A percentile compares a stretch with the other conserved stretches of the same genome.
Conservation (phyloP, 495 filamentous ascomycete species). For the Stereocaulon alpinum region DNA sequence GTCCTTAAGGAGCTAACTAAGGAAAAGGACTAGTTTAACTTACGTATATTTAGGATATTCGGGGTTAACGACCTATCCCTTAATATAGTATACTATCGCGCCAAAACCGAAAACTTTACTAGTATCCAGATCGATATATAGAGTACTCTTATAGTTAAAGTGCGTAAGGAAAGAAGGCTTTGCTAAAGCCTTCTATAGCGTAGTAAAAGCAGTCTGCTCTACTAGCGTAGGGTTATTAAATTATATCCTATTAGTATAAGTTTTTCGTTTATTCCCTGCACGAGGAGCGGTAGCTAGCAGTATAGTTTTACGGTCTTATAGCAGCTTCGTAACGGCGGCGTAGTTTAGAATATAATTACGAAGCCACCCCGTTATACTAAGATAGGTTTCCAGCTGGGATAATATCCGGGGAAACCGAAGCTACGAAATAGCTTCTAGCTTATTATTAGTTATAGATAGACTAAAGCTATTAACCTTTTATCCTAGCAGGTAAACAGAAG, state of each 20-base stretch:
- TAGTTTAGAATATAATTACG: background rate
- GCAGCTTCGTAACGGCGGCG: background rate
- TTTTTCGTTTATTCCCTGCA: background rate
- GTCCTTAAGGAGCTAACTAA: background rate
- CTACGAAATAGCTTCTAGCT: background rate
- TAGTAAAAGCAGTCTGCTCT: background rate
- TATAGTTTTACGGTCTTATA: conserved; percentile 8
- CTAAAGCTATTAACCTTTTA: too few relatives aligned
- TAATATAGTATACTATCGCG: background rate
- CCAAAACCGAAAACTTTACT: background rate
- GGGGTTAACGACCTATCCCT: background rate
- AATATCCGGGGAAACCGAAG: background rate
- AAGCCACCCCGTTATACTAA: background rate
- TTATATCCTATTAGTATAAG: background rate
- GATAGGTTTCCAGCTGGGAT: background rate
- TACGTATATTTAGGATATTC: background rate
- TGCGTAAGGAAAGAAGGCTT: background rate
- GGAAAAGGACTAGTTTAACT: conserved; percentile 4
- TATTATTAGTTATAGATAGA: too few relatives aligned
- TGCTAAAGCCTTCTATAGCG: background rate
- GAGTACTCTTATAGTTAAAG: background rate
- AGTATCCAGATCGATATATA: background rate
- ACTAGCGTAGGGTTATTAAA: background rate
- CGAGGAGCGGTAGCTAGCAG: background rate
- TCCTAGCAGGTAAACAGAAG: too few relatives aligned